Conservation (phyloP, 139 green algal genomes). For the Closterium sp. region DNA sequence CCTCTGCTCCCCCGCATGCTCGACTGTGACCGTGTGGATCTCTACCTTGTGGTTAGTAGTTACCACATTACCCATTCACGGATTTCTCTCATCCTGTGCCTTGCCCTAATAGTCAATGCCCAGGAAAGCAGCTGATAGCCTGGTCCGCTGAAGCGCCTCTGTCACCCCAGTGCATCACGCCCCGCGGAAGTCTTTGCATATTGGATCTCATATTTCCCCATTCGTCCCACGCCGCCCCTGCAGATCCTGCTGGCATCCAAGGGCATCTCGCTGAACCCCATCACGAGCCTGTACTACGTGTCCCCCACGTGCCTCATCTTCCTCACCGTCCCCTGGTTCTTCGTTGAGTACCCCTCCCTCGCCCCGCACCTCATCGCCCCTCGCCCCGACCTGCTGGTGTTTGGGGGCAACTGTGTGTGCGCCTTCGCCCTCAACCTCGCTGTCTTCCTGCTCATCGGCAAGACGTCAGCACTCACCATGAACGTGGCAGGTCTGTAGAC, state of each 20-base stretch:
- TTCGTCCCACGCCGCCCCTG: not conserved
- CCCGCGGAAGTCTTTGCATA: too few relatives aligned
- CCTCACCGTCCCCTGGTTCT: slow-evolving; percentile 71
- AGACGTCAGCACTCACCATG: slow-evolving; percentile 90
- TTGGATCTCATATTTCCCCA: too few relatives aligned
- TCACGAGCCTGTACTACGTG: slow-evolving; percentile 88
- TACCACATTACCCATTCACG: too few relatives aligned
- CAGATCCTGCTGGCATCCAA: slow-evolving; percentile 88
- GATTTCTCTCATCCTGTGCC: too few relatives aligned
- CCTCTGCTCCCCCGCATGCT: not conserved
- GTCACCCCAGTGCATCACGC: too few relatives aligned
- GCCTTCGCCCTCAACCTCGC: slow-evolving; percentile 78
- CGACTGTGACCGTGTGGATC: too few relatives aligned
- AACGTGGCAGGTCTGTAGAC: slow-evolving; percentile 56
- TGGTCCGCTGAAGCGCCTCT: too few relatives aligned
- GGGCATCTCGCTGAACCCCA: slow-evolving; percentile 80
- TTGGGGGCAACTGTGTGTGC: slow-evolving; percentile 82
- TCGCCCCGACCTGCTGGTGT: slow-evolving; percentile 67
- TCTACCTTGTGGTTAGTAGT: too few relatives aligned
- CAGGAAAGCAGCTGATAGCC: too few relatives aligned
- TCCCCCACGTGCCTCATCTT: slow-evolving; percentile 77
- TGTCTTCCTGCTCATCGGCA: slow-evolving; percentile 69
- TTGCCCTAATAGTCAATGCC: too few relatives aligned
- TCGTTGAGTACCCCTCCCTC: slow-evolving; percentile 56
- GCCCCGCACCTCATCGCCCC: slow-evolving; percentile 1